phyloP scores from a whole-genome alignment of 1,139 yeast species.

The Candida labiduridarum region DNA sequence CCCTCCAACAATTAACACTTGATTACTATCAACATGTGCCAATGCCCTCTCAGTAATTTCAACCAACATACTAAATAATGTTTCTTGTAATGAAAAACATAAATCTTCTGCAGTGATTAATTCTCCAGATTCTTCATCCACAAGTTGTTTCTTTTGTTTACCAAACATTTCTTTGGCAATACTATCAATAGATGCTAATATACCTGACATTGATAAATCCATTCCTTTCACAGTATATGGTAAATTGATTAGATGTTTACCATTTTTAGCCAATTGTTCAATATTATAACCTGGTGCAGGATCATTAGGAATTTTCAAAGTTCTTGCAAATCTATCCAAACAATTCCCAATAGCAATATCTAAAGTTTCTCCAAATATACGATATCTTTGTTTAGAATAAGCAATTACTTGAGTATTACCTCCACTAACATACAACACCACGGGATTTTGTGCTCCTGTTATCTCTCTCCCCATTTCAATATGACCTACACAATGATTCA shows the following conservation, averaged over 20 bases:
- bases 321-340: slow-evolving; percentile 92
- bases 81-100: slow-evolving; percentile 91
- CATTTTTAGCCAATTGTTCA: slow-evolving; percentile 86
- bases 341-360: slow-evolving; percentile 98
- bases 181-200: slow-evolving; percentile 79
- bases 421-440: slow-evolving; percentile 94
- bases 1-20: slow-evolving; percentile 95
- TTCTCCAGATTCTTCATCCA: slow-evolving; percentile 54
- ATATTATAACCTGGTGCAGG: slow-evolving; percentile 98
- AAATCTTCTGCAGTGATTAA: slow-evolving; percentile 79
- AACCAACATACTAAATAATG: slow-evolving; percentile 91
- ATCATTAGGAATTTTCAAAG: slow-evolving; percentile 81
- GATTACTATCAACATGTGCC: slow-evolving; percentile 93
- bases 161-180: slow-evolving; percentile 71
- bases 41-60: slow-evolving; percentile 98
- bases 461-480: slow-evolving; percentile 99
- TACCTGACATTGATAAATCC: slow-evolving; percentile 97
- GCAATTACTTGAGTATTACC: slow-evolving; percentile 99
- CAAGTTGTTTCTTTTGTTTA: slow-evolving; percentile 52
- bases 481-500: slow-evolving; percentile 96
- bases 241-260: slow-evolving; percentile 68
- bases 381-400: slow-evolving; percentile 85
- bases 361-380: slow-evolving; percentile 95
- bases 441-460: slow-evolving; percentile 94
- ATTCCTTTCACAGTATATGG: slow-evolving; percentile 98